These are phyloP conservation scores for Fusarium metavorans DNA, from an alignment of 2,329 filamentous ascomycete species.

Conservation along the genomic window DNA sequence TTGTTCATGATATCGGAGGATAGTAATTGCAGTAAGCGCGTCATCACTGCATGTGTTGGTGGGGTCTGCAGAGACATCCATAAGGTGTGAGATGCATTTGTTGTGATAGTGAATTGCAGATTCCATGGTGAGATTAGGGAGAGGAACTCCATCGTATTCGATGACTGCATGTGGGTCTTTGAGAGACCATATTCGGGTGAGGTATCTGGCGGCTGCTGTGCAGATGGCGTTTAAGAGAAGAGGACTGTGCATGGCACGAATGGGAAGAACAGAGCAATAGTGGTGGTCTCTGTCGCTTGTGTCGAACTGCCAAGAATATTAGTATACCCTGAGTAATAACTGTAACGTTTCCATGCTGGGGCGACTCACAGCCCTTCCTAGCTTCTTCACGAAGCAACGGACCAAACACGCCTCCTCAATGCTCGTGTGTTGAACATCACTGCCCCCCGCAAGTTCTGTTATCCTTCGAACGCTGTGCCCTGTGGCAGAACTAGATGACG, in stretches of 20 bases:
- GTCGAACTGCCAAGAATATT: conserved; percentile 12
- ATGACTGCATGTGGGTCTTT: conserved; percentile 2
- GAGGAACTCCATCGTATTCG: conserved; percentile 18
- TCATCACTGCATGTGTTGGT: conserved; percentile 28
- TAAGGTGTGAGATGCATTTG: conserved; percentile 31
- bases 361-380: conserved; percentile 12
- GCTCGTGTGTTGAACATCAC: background rate
- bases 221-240: conserved; percentile 28
- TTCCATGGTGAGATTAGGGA: conserved; percentile 20
- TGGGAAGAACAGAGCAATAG: conserved; percentile 22
- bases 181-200: conserved; percentile 21
- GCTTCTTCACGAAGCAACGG: conserved; percentile 21
- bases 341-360: too few species aligned
- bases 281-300: conserved; percentile 31
- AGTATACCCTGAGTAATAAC: too few species aligned
- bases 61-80: conserved; percentile 27
- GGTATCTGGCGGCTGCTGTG: conserved; percentile 21
- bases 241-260: conserved; percentile 30
- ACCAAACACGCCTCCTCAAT: conserved; percentile 24
- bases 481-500: background rate
- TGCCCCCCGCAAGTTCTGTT: background rate
- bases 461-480: background rate
- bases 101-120: conserved; percentile 31
- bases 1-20: conserved; percentile 30
- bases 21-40: conserved; percentile 27